Evolutionary conservation across 352 stramenopile genomes (phyloP), one percentile per base, ranked within the genome.

Genomic region (Pythium periplocum): DNA sequence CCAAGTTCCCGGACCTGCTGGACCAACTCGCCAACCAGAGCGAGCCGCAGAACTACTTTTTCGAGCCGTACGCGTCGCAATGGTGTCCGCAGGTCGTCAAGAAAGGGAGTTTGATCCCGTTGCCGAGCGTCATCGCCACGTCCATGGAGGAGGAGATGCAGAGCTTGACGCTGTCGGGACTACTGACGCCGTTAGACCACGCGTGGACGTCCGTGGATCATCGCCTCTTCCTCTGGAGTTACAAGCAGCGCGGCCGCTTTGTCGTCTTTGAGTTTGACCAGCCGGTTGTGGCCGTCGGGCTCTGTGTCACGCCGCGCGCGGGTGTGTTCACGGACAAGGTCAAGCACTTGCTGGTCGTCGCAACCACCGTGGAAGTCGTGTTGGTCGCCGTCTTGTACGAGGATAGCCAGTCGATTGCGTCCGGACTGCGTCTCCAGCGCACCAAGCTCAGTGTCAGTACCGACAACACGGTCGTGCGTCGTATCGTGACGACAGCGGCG

Each of bases 171-270:
- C 80, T 98, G 6, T 98, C 97, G 66, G 95, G 95, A 6, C 60
- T 99, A 8, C 70, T 98, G 40, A 78, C 90, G 10, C 72, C 93
- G 33, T 86, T 96, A 7, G 68, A 95, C 66, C 75, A 96, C 44
- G 95, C 89, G 32, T 99, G 96, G 96, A 90, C 97, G 51, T 96
- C 77, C n/a, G 80, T 98, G 30, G 96, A 98, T 69, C 78, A 95
- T 39, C 82, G 80, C 0, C 70, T 99, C 11, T 98, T 97, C 57
- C 71, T 99, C 8, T 99, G 96, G 95, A 91, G 89, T 57, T 98
- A 98, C 75, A 73, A 70, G 2, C 64, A 86, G 38, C 73, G 73
- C 40, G 81, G 72, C 10, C 77, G 77, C 46, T 97, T 96, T 53
- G 85, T 73, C n/a, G 76, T 83, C 30, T 98, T 96, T 61, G 73